Conservation (phyloP, 1,139 yeast genomes). For the Arxiozyma bovina region DNA sequence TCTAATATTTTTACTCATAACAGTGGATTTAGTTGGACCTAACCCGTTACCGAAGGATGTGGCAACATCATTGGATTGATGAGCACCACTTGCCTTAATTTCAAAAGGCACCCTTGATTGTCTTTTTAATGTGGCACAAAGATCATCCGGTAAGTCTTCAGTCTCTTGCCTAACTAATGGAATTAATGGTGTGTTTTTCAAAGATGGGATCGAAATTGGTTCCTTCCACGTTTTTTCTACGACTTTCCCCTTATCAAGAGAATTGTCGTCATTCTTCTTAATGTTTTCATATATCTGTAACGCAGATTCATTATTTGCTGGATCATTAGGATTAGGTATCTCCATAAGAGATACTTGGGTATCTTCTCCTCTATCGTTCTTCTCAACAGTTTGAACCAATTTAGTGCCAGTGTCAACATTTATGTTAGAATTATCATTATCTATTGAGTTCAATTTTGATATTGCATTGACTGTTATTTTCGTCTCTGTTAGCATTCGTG, state of each 20-base stretch:
- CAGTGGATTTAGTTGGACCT: slow-evolving; percentile 31
- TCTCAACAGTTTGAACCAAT: not conserved
- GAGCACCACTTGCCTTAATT: slow-evolving; percentile 32
- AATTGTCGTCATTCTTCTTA: not conserved
- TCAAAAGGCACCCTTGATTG: slow-evolving; percentile 26
- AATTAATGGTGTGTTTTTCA: slow-evolving; percentile 7
- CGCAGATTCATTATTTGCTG: not conserved
- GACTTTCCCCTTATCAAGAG: not conserved
- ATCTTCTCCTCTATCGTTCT: not conserved
- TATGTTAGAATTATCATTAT: not conserved
- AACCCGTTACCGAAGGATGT: slow-evolving; percentile 30
- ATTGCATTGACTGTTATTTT: not conserved
- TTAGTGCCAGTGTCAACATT: not conserved
- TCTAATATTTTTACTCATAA: slow-evolving; percentile 26
- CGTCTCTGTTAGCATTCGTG: not conserved
- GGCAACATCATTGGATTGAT: slow-evolving; percentile 29
- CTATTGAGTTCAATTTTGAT: not conserved
- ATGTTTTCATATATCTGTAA: too few relatives aligned
- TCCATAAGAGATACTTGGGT: not conserved
- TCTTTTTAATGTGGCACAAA: slow-evolving; percentile 18
- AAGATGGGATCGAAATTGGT: slow-evolving; percentile 5
- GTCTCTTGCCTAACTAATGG: slow-evolving; percentile 27
- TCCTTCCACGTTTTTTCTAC: slow-evolving; percentile 5
- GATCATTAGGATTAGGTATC: not conserved
- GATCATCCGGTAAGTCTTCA: slow-evolving; percentile 29